Evolutionary conservation across 768 basidiomycete species (phyloP).

Genomic region (Pseudohyphozyma bogoriensis): DNA sequence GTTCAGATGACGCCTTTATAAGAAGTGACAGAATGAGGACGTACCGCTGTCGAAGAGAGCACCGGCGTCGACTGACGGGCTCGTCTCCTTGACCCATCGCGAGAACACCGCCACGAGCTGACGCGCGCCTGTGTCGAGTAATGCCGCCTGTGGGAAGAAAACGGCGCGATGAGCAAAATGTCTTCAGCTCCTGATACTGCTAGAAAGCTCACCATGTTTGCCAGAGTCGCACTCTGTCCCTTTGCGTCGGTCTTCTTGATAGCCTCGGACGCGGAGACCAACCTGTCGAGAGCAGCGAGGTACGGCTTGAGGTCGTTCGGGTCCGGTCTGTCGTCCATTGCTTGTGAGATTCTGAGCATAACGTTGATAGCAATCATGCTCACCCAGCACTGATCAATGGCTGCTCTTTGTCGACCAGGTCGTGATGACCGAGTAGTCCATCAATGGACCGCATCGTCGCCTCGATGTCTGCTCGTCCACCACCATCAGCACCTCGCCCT

Average conservation of each 20-base stretch:
- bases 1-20: neutral
- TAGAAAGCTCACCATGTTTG: slow-evolving; percentile 20
- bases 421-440: slow-evolving; percentile 29
- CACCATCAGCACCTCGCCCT: too few species aligned
- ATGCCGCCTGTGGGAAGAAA: slow-evolving; percentile 8
- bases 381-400: slow-evolving; percentile 25
- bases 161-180: too few species aligned
- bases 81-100: slow-evolving; percentile 22
- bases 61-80: slow-evolving; percentile 19
- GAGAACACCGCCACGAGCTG: slow-evolving; percentile 19
- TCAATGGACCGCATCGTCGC: slow-evolving; percentile 29
- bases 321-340: slow-evolving; percentile 24
- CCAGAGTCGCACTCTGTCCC: slow-evolving; percentile 27
- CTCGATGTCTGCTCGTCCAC: slow-evolving; percentile 31
- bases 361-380: neutral
- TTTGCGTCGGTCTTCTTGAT: slow-evolving; percentile 27
- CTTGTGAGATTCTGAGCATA: too few species aligned
- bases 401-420: slow-evolving; percentile 32
- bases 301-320: slow-evolving; percentile 29
- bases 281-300: slow-evolving; percentile 27
- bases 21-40: neutral
- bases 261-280: slow-evolving; percentile 28
- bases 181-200: too few species aligned
- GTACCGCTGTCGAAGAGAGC: slow-evolving; percentile 19
- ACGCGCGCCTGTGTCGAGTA: slow-evolving; percentile 19